A percentile compares a stretch with the other conserved stretches of the same genome.
phyloP scores from a whole-genome alignment of 768 basidiomycete genomes.

The Naganishia friedmannii region DNA sequence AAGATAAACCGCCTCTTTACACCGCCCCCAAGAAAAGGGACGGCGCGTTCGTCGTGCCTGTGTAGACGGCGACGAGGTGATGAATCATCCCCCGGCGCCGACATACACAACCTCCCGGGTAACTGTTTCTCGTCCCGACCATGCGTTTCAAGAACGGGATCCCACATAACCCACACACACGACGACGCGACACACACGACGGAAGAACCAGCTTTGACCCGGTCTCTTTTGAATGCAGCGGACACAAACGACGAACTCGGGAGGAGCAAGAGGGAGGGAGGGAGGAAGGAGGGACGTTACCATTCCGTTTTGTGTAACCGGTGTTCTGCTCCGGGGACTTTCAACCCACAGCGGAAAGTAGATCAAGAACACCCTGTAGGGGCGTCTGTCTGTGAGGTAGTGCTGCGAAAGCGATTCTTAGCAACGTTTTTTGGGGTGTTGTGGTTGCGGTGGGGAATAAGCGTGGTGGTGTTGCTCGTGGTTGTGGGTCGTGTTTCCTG shows the following conservation, averaged over 20 bases:
- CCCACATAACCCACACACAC: neutral
- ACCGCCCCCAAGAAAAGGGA: neutral
- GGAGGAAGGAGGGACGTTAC: neutral
- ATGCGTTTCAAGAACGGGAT: no score
- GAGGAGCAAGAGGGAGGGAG: neutral
- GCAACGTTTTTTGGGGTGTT: slow-evolving; percentile 18
- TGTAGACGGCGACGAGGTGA: neutral
- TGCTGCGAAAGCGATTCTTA: slow-evolving; percentile 30
- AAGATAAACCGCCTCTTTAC: neutral
- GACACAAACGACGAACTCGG: no score
- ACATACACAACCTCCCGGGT: no score
- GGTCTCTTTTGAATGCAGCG: no score
- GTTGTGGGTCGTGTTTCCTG: neutral
- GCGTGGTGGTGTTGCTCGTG: neutral
- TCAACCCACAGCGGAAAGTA: slow-evolving; percentile 24
- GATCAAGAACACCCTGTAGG: neutral
- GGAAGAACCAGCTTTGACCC: neutral
- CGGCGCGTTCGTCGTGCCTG: neutral
- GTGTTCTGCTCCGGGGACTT: slow-evolving; percentile 25
- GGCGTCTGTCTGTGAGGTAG: slow-evolving; percentile 15
- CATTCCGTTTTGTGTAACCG: neutral
- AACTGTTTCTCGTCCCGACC: neutral
- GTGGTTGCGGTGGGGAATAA: slow-evolving; percentile 9
- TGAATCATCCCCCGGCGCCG: no score
- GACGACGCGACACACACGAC: neutral